A percentile compares a stretch with the other conserved stretches of the same genome.
Evolutionary conservation across 208 protist species (phyloP).

Genomic region (Leptomonas seymouri): DNA sequence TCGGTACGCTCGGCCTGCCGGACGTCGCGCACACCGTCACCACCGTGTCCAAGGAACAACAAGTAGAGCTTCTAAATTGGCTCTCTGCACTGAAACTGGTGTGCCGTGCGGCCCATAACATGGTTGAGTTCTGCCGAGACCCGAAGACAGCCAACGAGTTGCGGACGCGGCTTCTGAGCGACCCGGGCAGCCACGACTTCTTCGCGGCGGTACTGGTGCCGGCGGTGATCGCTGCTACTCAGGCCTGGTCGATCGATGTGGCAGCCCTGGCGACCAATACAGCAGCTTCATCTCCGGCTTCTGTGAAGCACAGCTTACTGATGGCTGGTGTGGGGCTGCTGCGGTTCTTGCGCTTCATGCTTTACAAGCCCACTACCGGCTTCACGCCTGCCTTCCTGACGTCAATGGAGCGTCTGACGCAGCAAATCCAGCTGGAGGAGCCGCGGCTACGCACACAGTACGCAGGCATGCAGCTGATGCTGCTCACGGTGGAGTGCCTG

Average conservation of each 20-base stretch:
- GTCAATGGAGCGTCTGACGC: slow-evolving; percentile 46
- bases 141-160: slow-evolving; percentile 35
- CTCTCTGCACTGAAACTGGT: slow-evolving; percentile 66
- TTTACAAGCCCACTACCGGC: slow-evolving; percentile 50
- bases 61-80: slow-evolving; percentile 69
- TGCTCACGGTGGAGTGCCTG: slow-evolving; percentile 65
- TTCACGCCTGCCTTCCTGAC: slow-evolving; percentile 38
- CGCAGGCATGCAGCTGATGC: slow-evolving; percentile 74
- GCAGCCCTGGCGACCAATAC: not conserved
- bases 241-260: slow-evolving; percentile 45
- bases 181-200: slow-evolving; percentile 49
- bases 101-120: slow-evolving; percentile 67
- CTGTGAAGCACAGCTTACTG: slow-evolving; percentile 43
- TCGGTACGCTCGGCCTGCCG: slow-evolving; percentile 38
- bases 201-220: slow-evolving; percentile 60
- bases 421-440: slow-evolving; percentile 55
- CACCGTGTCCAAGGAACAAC: slow-evolving; percentile 38
- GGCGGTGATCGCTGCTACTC: slow-evolving; percentile 60
- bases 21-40: slow-evolving; percentile 41
- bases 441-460: slow-evolving; percentile 53
- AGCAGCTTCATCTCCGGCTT: slow-evolving; percentile 12
- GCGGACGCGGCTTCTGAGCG: slow-evolving; percentile 41
- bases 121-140: slow-evolving; percentile 69
- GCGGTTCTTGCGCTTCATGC: slow-evolving; percentile 63
- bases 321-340: slow-evolving; percentile 52